These are phyloP conservation scores for Helotiales sp. DNA, from an alignment of 2,329 filamentous ascomycete genomes.

Conservation along the genomic window DNA sequence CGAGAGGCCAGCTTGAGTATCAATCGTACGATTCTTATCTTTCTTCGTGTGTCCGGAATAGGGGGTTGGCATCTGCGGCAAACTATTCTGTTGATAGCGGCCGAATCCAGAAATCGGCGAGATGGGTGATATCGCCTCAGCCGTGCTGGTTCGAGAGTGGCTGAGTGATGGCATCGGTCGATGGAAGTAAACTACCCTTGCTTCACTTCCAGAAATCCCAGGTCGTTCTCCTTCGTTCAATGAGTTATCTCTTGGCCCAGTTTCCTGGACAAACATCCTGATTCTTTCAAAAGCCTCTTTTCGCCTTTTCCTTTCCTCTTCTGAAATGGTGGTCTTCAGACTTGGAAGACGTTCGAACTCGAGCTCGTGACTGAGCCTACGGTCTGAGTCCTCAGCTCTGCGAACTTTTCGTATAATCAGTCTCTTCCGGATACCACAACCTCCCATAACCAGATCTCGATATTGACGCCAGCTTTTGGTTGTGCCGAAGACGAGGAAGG, in stretches of 20 bases:
- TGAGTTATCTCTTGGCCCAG: neutral
- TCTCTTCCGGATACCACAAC: conserved; percentile 18
- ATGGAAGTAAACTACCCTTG: conserved; percentile 9
- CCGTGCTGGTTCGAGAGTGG: neutral
- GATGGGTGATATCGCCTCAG: neutral
- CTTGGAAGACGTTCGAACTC: conserved; percentile 23
- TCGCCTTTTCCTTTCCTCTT: conserved; percentile 8
- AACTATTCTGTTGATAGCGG: neutral
- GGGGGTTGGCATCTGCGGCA: neutral
- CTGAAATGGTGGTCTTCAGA: conserved; percentile 5
- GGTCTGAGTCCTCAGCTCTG: conserved; percentile 7
- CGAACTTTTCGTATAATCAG: conserved; percentile 4
- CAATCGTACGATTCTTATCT: neutral
- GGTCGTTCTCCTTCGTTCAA: neutral
- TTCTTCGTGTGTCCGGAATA: neutral
- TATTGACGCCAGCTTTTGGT: conserved; percentile 38
- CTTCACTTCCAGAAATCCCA: neutral
- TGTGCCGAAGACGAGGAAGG: conserved; percentile 44
- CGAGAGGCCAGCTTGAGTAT: neutral
- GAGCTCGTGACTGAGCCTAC: conserved; percentile 1
- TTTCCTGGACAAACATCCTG: conserved; percentile 16
- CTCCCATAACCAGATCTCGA: conserved; percentile 24
- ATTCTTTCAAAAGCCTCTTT: conserved; percentile 14
- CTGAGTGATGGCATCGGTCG: conserved; percentile 1
- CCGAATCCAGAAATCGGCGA: neutral